Conservation (phyloP, 1,139 yeast genomes). For the Magnusiomyces ingens region DNA sequence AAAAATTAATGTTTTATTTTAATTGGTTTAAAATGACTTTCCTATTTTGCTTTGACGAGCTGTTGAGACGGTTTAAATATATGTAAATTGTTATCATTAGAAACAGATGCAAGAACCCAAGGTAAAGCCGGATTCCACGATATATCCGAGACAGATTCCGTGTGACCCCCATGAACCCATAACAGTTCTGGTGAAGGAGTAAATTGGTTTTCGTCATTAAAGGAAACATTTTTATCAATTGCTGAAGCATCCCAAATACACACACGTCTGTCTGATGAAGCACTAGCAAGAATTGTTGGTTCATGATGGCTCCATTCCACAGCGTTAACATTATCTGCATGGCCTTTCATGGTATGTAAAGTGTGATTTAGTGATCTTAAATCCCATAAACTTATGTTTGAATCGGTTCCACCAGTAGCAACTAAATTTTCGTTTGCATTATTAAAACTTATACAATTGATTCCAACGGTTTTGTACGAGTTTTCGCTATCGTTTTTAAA, state of each 20-base stretch:
- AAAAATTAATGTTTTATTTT: background rate
- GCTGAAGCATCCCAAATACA: constrained; percentile 56
- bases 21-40: background rate
- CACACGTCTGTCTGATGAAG: constrained; percentile 67
- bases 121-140: constrained; percentile 79
- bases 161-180: constrained; percentile 85
- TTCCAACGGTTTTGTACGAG: constrained; percentile 23
- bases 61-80: constrained; percentile 58
- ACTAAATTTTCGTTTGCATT: constrained; percentile 47
- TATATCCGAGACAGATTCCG: constrained; percentile 79
- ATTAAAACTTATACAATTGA: constrained; percentile 62
- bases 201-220: background rate
- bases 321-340: constrained; percentile 56
- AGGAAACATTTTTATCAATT: too few relatives aligned
- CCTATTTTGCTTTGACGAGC: constrained; percentile 28
- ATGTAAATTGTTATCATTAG: constrained; percentile 84
- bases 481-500: background rate
- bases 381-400: constrained; percentile 62
- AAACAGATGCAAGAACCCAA: constrained; percentile 74
- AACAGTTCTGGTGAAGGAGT: constrained; percentile 37
- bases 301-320: constrained; percentile 70
- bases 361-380: constrained; percentile 39
- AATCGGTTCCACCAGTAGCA: constrained; percentile 67
- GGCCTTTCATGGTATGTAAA: constrained; percentile 38
- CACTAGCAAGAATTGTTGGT: constrained; percentile 57